These are phyloP conservation scores for Lactifluus subvellereus DNA, from an alignment of 768 basidiomycete genomes.

Conservation along the genomic window DNA sequence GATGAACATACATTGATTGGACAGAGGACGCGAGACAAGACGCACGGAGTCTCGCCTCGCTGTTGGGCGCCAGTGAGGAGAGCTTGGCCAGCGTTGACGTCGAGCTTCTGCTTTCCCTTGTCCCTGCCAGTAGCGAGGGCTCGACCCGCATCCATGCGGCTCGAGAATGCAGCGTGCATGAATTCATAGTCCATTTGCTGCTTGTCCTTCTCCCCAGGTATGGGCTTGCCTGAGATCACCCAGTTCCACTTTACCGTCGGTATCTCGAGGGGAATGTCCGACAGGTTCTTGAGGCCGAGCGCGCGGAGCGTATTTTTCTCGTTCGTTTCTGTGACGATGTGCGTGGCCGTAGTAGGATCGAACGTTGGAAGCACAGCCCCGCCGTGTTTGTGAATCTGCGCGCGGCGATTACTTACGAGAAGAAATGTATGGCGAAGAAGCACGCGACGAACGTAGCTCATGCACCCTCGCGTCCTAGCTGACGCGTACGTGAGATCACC, in stretches of 20 bases:
- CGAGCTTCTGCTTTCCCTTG: conserved; percentile 16
- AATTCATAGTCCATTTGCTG: conserved; percentile 22
- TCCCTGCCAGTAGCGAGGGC: not conserved
- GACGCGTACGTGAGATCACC: conserved; percentile 23
- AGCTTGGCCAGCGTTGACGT: not conserved
- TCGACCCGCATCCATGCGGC: conserved; percentile 19
- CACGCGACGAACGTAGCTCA: conserved; percentile 15
- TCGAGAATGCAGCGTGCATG: conserved; percentile 20
- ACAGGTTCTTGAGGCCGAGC: conserved; percentile 45
- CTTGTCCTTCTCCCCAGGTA: conserved; percentile 10
- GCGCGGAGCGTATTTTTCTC: conserved; percentile 31
- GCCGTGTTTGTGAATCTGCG: conserved; percentile 60
- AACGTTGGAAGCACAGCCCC: conserved; percentile 55
- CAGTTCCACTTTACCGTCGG: conserved; percentile 19
- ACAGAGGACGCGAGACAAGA: not conserved
- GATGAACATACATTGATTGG: not conserved
- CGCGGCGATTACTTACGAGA: not conserved
- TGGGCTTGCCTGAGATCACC: conserved; percentile 17
- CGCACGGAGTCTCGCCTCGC: not conserved
- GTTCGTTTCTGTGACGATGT: conserved; percentile 52
- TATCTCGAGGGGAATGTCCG: conserved; percentile 45
- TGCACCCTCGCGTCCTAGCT: conserved; percentile 19
- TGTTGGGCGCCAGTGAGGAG: not conserved
- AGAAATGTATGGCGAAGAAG: not conserved
- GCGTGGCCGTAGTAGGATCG: conserved; percentile 52